Evolutionary conservation across 192 early-diverging fungal genomes (phyloP).

Genomic region (Mycoemilia scoparia): DNA sequence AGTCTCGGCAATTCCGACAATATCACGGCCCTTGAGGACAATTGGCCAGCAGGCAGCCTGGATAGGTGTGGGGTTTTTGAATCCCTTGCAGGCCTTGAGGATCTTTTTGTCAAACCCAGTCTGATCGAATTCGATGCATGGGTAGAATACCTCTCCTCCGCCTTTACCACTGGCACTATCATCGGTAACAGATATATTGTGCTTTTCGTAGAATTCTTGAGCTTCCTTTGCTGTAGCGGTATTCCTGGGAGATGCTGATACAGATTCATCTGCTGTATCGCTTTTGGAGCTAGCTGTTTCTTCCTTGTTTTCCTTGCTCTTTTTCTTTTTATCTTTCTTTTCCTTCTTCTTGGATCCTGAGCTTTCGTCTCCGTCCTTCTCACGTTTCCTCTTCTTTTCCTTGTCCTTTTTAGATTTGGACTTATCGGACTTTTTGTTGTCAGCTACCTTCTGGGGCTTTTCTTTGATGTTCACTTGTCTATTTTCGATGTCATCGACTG

Average conservation of each 20-base stretch:
- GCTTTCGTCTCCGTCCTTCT: slow-evolving; percentile 13
- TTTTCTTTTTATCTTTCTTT: slow-evolving; percentile 1
- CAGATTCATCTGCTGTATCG: slow-evolving; percentile 1
- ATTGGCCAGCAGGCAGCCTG: slow-evolving; percentile 90
- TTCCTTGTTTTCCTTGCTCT: slow-evolving; percentile 19
- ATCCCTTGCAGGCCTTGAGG: slow-evolving; percentile 41
- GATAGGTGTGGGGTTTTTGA: slow-evolving; percentile 77
- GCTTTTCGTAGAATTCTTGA: slow-evolving; percentile 33
- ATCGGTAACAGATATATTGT: slow-evolving; percentile 43
- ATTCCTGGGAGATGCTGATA: not conserved
- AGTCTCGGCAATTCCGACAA: slow-evolving; percentile 93
- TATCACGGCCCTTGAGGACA: slow-evolving; percentile 58
- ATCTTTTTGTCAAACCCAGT: slow-evolving; percentile 51
- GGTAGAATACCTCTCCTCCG: slow-evolving; percentile 34
- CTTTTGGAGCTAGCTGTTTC: not conserved
- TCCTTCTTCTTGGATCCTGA: slow-evolving; percentile 4
- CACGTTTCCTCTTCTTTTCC: slow-evolving; percentile 11
- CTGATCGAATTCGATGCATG: slow-evolving; percentile 58
- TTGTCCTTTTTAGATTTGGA: slow-evolving; percentile 3
- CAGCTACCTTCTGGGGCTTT: slow-evolving; percentile 6
- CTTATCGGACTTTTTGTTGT: slow-evolving; percentile 16
- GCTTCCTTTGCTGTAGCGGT: slow-evolving; percentile 11
- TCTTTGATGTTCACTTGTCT: slow-evolving; percentile 7
- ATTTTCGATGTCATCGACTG: slow-evolving; percentile 1
- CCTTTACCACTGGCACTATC: too few species aligned